Conservation (phyloP, 805 yeast genomes). For the Kodamaea restingae region DNA sequence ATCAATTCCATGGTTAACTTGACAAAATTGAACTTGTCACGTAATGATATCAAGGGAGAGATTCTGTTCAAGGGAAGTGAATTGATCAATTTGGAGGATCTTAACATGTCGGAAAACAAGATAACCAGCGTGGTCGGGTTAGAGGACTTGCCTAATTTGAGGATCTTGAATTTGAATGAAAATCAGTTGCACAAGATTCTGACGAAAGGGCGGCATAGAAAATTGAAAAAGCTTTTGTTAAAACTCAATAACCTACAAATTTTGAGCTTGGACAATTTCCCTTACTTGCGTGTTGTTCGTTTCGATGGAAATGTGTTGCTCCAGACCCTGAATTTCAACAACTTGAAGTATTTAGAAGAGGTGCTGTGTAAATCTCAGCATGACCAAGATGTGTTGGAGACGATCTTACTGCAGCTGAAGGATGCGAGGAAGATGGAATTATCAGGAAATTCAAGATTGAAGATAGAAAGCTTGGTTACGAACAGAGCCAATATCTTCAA, state of each 20-base stretch:
- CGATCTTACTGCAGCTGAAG: conserved; percentile 13
- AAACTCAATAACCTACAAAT: conserved; percentile 33
- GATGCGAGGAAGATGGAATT: conserved; percentile 12
- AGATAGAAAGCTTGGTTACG: conserved; percentile 6
- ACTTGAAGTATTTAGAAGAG: conserved; percentile 36
- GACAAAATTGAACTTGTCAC: conserved; percentile 36
- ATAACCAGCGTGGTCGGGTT: conserved; percentile 31
- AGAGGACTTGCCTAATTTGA: conserved; percentile 31
- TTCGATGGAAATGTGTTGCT: conserved; percentile 42
- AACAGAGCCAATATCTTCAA: conserved; percentile 5
- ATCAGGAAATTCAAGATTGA: conserved; percentile 31
- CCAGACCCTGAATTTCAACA: conserved; percentile 22
- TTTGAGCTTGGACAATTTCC: conserved; percentile 31
- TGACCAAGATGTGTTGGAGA: conserved; percentile 16
- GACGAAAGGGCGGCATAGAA: conserved; percentile 20
- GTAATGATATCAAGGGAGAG: conserved; percentile 36
- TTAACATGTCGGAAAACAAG: conserved; percentile 42
- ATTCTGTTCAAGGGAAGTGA: conserved; percentile 33
- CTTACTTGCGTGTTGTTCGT: conserved; percentile 40
- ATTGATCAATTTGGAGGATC: conserved; percentile 40
- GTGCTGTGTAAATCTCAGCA: conserved; percentile 39
- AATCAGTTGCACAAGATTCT: conserved; percentile 29
- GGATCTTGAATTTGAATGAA: conserved; percentile 39
- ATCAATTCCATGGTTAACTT: conserved; percentile 38
- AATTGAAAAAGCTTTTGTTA: conserved; percentile 35